Conservation (phyloP, 805 yeast genomes). For the Candida saitoana region DNA sequence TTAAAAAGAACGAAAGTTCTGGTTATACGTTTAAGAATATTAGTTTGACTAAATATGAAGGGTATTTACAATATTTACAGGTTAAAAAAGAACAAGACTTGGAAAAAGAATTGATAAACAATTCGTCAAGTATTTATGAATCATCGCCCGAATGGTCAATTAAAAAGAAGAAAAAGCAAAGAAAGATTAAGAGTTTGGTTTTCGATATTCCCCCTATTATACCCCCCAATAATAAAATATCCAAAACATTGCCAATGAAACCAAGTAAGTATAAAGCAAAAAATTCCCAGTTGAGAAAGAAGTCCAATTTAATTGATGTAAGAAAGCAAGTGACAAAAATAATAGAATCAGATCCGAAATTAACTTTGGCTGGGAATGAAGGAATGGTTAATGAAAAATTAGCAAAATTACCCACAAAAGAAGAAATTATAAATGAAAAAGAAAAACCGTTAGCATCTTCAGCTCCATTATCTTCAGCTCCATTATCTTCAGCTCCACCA, state of each 20-base stretch:
- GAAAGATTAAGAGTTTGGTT: background rate
- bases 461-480: background rate
- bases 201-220: background rate
- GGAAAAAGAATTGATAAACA: background rate
- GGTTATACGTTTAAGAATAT: conserved; percentile 14
- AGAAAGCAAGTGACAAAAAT: background rate
- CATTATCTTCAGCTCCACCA: background rate
- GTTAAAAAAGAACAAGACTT: background rate
- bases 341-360: background rate
- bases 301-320: background rate
- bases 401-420: background rate
- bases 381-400: background rate
- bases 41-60: conserved; percentile 12
- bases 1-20: conserved; percentile 10
- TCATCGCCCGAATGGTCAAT: background rate
- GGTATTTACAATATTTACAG: conserved; percentile 14
- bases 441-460: background rate
- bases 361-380: background rate
- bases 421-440: background rate
- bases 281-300: background rate
- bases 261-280: background rate
- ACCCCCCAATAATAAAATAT: background rate
- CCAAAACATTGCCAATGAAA: background rate
- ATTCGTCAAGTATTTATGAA: background rate
- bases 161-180: background rate